These are phyloP conservation scores for Mortierella sp. DNA, from an alignment of 371 early-diverging fungal genomes.

Conservation along the genomic window DNA sequence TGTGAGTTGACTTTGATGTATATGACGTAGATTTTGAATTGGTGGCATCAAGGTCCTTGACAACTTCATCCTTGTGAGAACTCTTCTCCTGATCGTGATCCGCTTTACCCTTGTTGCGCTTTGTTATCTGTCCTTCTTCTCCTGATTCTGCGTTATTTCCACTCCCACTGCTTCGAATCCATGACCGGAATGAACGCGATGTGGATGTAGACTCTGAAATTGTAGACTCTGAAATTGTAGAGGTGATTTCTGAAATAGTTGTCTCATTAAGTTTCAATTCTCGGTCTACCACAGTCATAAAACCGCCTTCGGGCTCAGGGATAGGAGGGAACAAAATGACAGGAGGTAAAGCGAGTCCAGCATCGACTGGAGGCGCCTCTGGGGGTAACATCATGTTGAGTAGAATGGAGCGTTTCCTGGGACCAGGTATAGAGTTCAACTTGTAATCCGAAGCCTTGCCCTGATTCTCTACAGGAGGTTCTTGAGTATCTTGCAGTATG, in stretches of 20 bases:
- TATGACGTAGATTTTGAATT: conserved; percentile 14
- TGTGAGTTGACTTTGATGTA: conserved; percentile 26
- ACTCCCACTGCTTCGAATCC: conserved; percentile 11
- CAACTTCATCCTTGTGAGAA: neutral
- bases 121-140: conserved; percentile 13
- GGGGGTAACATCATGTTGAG: conserved; percentile 47
- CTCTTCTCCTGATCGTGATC: neutral
- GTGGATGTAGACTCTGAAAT: conserved; percentile 15
- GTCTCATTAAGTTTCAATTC: neutral
- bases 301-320: conserved; percentile 10
- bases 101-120: conserved; percentile 4
- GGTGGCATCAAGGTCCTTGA: conserved; percentile 9
- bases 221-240: neutral
- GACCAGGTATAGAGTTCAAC: neutral
- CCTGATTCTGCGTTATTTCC: neutral
- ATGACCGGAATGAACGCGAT: conserved; percentile 22
- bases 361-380: conserved; percentile 32
- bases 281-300: conserved; percentile 2
- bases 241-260: neutral
- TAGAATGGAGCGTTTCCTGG: conserved; percentile 46
- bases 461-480: neutral
- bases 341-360: conserved; percentile 24
- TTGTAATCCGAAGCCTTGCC: conserved; percentile 23
- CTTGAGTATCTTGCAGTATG: neutral
- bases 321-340: conserved; percentile 25